phyloP scores from a whole-genome alignment of 2,329 filamentous ascomycete species.

The Ciborinia camelliae region DNA sequence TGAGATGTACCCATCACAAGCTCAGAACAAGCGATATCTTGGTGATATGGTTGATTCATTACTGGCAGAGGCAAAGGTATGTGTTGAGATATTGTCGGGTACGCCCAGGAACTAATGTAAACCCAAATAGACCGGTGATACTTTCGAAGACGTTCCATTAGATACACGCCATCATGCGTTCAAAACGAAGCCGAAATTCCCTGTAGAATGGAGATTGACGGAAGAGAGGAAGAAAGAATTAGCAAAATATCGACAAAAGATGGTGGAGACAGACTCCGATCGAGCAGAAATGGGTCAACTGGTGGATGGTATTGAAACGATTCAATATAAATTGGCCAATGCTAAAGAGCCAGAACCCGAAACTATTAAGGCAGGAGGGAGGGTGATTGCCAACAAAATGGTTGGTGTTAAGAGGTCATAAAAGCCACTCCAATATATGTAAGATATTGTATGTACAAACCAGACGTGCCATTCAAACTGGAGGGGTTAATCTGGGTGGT shows the following conservation, averaged over 20 bases:
- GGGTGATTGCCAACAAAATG: constrained; percentile 25
- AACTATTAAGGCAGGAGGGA: constrained; percentile 28
- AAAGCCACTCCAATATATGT: constrained; percentile 21
- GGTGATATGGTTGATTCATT: constrained; percentile 73
- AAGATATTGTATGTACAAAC: constrained; percentile 28
- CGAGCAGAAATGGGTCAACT: constrained; percentile 52
- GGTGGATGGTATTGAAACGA: constrained; percentile 54
- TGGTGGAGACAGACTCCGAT: constrained; percentile 52
- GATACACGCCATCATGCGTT: constrained; percentile 81
- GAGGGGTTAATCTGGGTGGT: neutral
- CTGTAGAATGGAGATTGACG: constrained; percentile 78
- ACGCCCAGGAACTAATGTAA: constrained; percentile 23
- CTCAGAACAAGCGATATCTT: constrained; percentile 96
- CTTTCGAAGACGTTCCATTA: constrained; percentile 83
- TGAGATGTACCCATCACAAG: constrained; percentile 82
- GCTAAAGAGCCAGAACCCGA: constrained; percentile 32
- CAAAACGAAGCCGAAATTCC: constrained; percentile 68
- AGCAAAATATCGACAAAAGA: constrained; percentile 53
- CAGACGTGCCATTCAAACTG: neutral
- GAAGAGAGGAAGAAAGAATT: constrained; percentile 63
- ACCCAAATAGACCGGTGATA: constrained; percentile 63
- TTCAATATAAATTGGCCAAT: constrained; percentile 42
- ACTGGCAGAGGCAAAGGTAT: constrained; percentile 68
- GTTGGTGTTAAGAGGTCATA: constrained; percentile 30
- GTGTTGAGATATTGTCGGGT: constrained; percentile 21